These are phyloP conservation scores for Pseudocercospora musae DNA, from an alignment of 2,329 filamentous ascomycete genomes.

Conservation along the genomic window DNA sequence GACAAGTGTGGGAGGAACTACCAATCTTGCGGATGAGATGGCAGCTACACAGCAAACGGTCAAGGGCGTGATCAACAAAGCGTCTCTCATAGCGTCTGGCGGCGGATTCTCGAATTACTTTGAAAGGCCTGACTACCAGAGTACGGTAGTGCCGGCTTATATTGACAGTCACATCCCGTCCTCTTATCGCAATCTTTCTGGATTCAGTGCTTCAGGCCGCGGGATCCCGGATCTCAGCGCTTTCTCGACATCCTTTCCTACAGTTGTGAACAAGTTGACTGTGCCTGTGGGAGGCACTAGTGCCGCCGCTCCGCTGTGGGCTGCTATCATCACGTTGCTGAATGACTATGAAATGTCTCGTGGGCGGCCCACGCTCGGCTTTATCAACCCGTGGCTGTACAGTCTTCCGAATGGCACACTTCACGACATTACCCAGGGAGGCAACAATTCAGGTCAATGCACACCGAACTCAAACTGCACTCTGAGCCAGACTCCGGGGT, in stretches of 20 bases:
- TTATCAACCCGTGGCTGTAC: constrained; percentile 61
- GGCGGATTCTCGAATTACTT: constrained; percentile 46
- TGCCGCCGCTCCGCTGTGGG: constrained; percentile 56
- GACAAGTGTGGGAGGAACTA: constrained; percentile 46
- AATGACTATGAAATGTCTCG: constrained; percentile 58
- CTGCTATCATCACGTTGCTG: constrained; percentile 57
- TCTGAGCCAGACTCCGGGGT: constrained; percentile 19
- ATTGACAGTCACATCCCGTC: constrained; percentile 10
- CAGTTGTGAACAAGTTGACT: constrained; percentile 40
- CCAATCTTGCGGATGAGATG: constrained; percentile 12
- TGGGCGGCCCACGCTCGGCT: constrained; percentile 47
- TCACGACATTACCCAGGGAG: constrained; percentile 46
- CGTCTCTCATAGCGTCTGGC: constrained; percentile 22
- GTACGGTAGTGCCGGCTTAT: constrained; percentile 34
- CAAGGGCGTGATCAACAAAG: constrained; percentile 1
- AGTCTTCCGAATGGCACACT: constrained; percentile 41
- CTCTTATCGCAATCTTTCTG: background rate
- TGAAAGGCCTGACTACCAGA: constrained; percentile 42
- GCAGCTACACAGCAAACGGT: constrained; percentile 15
- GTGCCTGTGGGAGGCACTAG: constrained; percentile 43
- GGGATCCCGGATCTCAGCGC: constrained; percentile 46
- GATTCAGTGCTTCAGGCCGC: constrained; percentile 30
- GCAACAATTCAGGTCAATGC: constrained; percentile 17
- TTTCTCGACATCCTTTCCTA: constrained; percentile 40
- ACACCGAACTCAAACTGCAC: constrained; percentile 15